Evolutionary conservation across 345 rosid species (phyloP).

Genomic region (Punica granatum): DNA sequence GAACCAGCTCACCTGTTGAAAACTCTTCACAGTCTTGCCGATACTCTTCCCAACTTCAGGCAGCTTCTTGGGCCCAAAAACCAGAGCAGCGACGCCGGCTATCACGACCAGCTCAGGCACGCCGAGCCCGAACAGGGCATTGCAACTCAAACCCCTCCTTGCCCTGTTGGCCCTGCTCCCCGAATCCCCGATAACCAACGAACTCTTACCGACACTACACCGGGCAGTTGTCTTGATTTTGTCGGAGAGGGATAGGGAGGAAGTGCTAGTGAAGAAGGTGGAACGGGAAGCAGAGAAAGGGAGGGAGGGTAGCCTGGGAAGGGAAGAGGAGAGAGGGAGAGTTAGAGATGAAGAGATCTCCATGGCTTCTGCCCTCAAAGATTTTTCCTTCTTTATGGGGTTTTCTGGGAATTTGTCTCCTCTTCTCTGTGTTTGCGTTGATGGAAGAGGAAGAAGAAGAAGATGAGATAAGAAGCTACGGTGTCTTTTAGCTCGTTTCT

Average conservation of each 20-base stretch:
- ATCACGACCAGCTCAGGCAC: slow-evolving; percentile 94
- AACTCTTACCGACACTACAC: slow-evolving; percentile 12
- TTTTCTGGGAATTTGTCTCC: neutral
- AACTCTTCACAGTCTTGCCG: slow-evolving; percentile 92
- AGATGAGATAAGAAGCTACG: neutral
- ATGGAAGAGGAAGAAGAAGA: neutral
- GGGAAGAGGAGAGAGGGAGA: slow-evolving; percentile 24
- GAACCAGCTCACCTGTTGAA: slow-evolving; percentile 64
- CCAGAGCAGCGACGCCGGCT: slow-evolving; percentile 85
- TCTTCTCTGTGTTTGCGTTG: neutral
- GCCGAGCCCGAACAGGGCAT: slow-evolving; percentile 86
- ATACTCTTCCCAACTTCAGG: slow-evolving; percentile 93
- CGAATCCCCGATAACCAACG: slow-evolving; percentile 31
- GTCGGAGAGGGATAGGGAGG: slow-evolving; percentile 7
- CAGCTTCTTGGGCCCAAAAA: slow-evolving; percentile 92
- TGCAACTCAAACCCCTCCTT: slow-evolving; percentile 50
- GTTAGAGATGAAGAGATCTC: slow-evolving; percentile 49
- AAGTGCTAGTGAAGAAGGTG: slow-evolving; percentile 20
- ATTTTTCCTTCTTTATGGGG: neutral
- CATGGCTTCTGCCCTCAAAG: slow-evolving; percentile 30
- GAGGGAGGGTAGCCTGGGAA: slow-evolving; percentile 22
- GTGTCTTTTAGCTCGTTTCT: neutral
- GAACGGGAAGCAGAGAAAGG: slow-evolving; percentile 53
- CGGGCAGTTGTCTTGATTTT: slow-evolving; percentile 16
- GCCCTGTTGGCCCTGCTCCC: slow-evolving; percentile 26